Evolutionary conservation across 2,329 filamentous ascomycete species (phyloP).

Genomic region (Fusarium scirpi): DNA sequence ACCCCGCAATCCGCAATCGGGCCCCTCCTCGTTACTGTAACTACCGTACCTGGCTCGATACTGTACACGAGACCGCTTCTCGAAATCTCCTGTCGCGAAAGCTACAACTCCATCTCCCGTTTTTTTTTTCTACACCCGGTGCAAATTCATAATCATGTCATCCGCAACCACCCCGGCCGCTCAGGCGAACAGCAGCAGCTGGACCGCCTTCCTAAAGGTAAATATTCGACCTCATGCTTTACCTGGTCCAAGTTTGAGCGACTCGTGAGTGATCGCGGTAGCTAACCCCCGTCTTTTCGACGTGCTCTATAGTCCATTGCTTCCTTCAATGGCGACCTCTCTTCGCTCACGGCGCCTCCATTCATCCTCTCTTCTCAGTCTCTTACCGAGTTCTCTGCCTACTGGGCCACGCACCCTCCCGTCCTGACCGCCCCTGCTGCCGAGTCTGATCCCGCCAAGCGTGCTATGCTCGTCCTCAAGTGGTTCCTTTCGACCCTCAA

Average conservation of each 20-base stretch:
- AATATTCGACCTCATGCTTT: slow-evolving; percentile 14
- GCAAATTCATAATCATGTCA: slow-evolving; percentile 47
- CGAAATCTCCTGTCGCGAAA: slow-evolving; percentile 29
- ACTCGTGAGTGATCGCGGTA: slow-evolving; percentile 14
- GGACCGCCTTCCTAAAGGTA: slow-evolving; percentile 66
- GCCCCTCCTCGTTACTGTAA: slow-evolving; percentile 30
- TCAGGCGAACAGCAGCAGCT: slow-evolving; percentile 60
- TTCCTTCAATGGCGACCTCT: slow-evolving; percentile 85
- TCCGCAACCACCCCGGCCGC: slow-evolving; percentile 48
- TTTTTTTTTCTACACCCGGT: slow-evolving; percentile 4
- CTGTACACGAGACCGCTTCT: slow-evolving; percentile 35
- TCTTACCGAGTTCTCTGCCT: slow-evolving; percentile 82
- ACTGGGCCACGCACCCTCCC: slow-evolving; percentile 83
- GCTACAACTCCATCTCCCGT: slow-evolving; percentile 8
- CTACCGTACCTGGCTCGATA: slow-evolving; percentile 12
- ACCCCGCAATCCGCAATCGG: slow-evolving; percentile 47
- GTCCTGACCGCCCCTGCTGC: slow-evolving; percentile 85
- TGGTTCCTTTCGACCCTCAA: slow-evolving; percentile 96
- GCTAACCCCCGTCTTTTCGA: slow-evolving; percentile 30
- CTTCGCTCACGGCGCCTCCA: slow-evolving; percentile 82
- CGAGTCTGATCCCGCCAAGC: slow-evolving; percentile 83
- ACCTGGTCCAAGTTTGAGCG: neutral
- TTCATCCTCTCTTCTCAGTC: slow-evolving; percentile 85
- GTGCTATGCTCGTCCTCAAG: slow-evolving; percentile 88
- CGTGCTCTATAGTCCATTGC: slow-evolving; percentile 71